Evolutionary conservation across 2,329 filamentous ascomycete genomes (phyloP), one percentile per base, ranked within the genome.

Genomic region (Boeremia lycopersici): DNA sequence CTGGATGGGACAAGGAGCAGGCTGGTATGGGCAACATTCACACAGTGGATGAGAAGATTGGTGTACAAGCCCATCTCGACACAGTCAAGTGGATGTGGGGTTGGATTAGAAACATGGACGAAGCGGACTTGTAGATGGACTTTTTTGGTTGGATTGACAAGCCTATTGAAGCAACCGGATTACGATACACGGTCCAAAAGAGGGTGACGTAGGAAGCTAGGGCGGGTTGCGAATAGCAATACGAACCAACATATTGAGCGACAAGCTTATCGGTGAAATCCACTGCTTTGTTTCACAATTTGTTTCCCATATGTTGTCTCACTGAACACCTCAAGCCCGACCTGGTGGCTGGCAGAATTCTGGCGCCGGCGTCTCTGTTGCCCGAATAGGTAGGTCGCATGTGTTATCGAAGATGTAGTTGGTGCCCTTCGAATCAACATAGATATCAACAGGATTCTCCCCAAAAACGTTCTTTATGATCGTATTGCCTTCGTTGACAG

Each of bases 1-100:
- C 80, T 2, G 76, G 78, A 1, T 78, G 79, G 48, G 75, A 74
- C 30, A 68, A 61, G 43, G 71, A 74, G 10, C 70, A 77, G 23
- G 76, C 73, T 0, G 76, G 76, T 0, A 46, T 77, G 31, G 62
- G 76, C 8, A 80, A 80, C 48, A 79, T 79, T 7, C 81, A 83
- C 61, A 82, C 80, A 0, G 78, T 82, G 1, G 78, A 83, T 61
- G 81, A 83, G 69, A 75, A 72, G 23, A 69, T 82, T 9, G 68
- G 67, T 0, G 75, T 78, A 5, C 68, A 67, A 48, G 77, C 74
- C 35, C 78, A 80, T 67, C 44, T 79, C 12, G 77, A 77, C 59
- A 73, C 73, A 38, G 72, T 78, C 0, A 75, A 68, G 68, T 80
- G 77, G 77, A 77, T 78, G 61, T 72, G 63, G 51, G 38, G 70